These are phyloP conservation scores for Domatiomyces catenatus DNA, from an alignment of 2,329 filamentous ascomycete species.

Conservation along the genomic window DNA sequence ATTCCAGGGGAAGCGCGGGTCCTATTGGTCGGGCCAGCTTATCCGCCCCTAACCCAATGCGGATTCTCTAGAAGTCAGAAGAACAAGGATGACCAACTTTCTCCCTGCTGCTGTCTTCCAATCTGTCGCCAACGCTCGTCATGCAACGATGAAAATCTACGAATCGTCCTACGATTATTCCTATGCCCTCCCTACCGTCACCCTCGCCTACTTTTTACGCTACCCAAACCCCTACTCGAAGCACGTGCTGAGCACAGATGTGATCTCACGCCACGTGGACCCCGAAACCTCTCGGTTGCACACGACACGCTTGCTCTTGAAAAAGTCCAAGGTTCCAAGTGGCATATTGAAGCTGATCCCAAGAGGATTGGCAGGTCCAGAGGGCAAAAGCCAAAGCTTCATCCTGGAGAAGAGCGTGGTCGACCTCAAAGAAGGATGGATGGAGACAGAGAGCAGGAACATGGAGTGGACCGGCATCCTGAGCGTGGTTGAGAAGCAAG, in stretches of 20 bases:
- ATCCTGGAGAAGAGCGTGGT: constrained; percentile 49
- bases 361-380: constrained; percentile 41
- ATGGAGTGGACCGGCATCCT: constrained; percentile 52
- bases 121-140: not conserved
- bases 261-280: constrained; percentile 48
- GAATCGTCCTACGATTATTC: constrained; percentile 44
- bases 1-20: not conserved
- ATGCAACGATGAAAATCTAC: constrained; percentile 35
- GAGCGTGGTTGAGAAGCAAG: constrained; percentile 46
- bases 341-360: constrained; percentile 47
- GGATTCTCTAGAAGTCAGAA: not conserved
- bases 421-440: constrained; percentile 48
- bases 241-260: constrained; percentile 51
- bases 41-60: not conserved
- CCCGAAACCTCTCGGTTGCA: constrained; percentile 44
- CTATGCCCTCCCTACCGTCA: constrained; percentile 50
- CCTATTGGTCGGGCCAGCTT: not conserved
- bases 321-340: constrained; percentile 46
- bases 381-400: constrained; percentile 44
- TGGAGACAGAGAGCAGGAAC: constrained; percentile 49
- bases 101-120: constrained; percentile 1
- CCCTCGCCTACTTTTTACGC: constrained; percentile 53
- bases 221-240: constrained; percentile 53
- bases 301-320: constrained; percentile 46
- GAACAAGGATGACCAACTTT: constrained; percentile 5